Conservation (phyloP, 2,329 filamentous ascomycete genomes). For the Scytalidium lignicola region DNA sequence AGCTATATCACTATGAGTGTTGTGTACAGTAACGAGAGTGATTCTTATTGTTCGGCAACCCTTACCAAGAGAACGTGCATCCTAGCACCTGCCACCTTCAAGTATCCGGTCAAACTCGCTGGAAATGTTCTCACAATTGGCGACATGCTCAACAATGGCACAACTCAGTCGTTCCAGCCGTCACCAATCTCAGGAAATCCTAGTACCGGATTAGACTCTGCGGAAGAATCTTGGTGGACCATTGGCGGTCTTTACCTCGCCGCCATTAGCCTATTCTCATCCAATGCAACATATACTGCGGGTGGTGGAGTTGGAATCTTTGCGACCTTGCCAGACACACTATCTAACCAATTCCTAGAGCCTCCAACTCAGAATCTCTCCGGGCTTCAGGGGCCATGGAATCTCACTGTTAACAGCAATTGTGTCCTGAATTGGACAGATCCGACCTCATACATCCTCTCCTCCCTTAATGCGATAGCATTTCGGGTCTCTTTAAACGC, state of each 20-base stretch:
- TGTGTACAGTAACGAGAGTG: not conserved
- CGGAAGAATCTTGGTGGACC: too few species aligned
- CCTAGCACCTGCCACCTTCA: slow-evolving; percentile 1
- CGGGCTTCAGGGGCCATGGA: too few species aligned
- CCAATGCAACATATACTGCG: slow-evolving; percentile 2
- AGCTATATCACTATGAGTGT: not conserved
- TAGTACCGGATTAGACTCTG: too few species aligned
- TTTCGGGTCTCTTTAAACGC: slow-evolving; percentile 6
- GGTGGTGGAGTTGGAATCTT: too few species aligned
- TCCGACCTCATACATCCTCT: slow-evolving; percentile 10
- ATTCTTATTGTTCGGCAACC: not conserved
- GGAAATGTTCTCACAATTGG: not conserved
- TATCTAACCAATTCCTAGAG: too few species aligned
- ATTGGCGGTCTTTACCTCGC: slow-evolving; percentile 6
- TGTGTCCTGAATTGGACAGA: slow-evolving; percentile 7
- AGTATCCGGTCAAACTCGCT: slow-evolving; percentile 1
- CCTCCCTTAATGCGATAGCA: slow-evolving; percentile 4
- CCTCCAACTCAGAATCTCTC: too few species aligned
- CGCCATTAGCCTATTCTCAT: slow-evolving; percentile 3
- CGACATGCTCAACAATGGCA: too few species aligned
- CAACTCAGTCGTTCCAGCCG: too few species aligned
- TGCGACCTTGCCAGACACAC: too few species aligned
- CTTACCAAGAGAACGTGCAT: not conserved
- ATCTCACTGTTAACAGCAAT: too few species aligned
- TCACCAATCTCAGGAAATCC: too few species aligned